Evolutionary conservation across 176 grass and related monocot genomes (phyloP).

Genomic region (Bonia amplexicaulis): DNA sequence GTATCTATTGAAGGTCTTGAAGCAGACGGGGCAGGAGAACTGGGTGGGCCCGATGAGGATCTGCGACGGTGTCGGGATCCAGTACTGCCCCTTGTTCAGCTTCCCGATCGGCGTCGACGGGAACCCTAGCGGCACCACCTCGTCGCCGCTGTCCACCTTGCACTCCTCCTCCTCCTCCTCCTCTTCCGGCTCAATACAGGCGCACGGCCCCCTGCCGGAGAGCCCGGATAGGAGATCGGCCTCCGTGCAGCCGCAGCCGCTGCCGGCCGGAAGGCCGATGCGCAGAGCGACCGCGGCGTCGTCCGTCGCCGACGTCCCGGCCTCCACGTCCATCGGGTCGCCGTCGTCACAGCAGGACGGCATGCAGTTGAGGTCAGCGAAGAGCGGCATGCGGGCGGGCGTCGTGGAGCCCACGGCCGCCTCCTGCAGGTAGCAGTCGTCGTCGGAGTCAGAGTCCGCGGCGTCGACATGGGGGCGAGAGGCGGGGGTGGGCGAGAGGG

Average conservation of each 20-base stretch:
- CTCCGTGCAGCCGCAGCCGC: conserved; percentile 33
- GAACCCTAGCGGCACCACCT: conserved; percentile 65
- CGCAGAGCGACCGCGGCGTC: conserved; percentile 66
- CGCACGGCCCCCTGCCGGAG: conserved; percentile 15
- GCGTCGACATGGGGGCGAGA: background rate
- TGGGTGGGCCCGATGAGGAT: conserved; percentile 96
- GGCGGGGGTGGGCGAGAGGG: conserved; percentile 44
- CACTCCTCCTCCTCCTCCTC: conserved; percentile 52
- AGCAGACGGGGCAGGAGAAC: conserved; percentile 99
- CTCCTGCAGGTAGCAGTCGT: conserved; percentile 19
- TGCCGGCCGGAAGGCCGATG: conserved; percentile 60
- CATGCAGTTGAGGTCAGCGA: conserved; percentile 49
- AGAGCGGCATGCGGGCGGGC: conserved; percentile 28
- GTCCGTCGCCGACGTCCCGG: conserved; percentile 25
- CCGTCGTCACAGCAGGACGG: conserved; percentile 37
- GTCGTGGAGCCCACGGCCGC: background rate
- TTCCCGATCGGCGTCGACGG: conserved; percentile 73
- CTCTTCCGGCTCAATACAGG: conserved; percentile 21
- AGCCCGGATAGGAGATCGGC: conserved; percentile 59
- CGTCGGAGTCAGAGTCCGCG: conserved; percentile 31
- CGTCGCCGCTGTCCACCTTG: conserved; percentile 32
- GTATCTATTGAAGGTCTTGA: conserved; percentile 97
- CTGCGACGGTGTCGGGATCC: conserved; percentile 97
- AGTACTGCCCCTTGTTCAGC: conserved; percentile 99
- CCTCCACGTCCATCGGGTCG: conserved; percentile 62